Conservation (phyloP, 1,284 basidiomycete genomes). For the Farysia itapuensis region DNA sequence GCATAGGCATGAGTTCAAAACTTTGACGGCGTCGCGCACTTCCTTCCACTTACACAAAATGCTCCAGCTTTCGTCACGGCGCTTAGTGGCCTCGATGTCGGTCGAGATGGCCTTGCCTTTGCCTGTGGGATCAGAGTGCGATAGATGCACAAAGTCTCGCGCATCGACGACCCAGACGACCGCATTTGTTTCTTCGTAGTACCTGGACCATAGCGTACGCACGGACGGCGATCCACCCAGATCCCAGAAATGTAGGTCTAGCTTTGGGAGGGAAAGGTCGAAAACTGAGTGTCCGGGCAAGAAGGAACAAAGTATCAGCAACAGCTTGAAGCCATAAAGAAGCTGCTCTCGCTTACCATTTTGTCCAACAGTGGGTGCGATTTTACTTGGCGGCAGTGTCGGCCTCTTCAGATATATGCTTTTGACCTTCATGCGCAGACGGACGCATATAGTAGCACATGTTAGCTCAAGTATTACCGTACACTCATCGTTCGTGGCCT, state of each 20-base stretch:
- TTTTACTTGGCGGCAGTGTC: slow-evolving; percentile 20
- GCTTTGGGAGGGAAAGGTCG: slow-evolving; percentile 18
- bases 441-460: no score
- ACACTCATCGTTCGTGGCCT: no score
- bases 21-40: no score
- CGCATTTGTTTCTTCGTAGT: slow-evolving; percentile 39
- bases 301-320: not conserved
- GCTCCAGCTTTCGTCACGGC: not conserved
- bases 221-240: slow-evolving; percentile 40
- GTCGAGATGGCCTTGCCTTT: slow-evolving; percentile 4
- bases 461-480: no score
- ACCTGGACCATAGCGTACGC: slow-evolving; percentile 42
- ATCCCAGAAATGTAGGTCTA: slow-evolving; percentile 47
- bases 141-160: slow-evolving; percentile 12
- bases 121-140: slow-evolving; percentile 5
- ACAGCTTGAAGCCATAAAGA: not conserved
- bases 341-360: slow-evolving; percentile 11
- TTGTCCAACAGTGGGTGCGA: slow-evolving; percentile 46
- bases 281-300: slow-evolving; percentile 26
- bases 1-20: not conserved
- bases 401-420: slow-evolving; percentile 24
- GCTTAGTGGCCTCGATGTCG: not conserved
- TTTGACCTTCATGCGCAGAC: slow-evolving; percentile 11
- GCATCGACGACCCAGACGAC: slow-evolving; percentile 44
- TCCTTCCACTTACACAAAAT: slow-evolving; percentile 9